A percentile compares a stretch with the other conserved stretches of the same genome.
phyloP scores from a whole-genome alignment of 1,284 basidiomycete species.

The Wolfiporia cocos region DNA sequence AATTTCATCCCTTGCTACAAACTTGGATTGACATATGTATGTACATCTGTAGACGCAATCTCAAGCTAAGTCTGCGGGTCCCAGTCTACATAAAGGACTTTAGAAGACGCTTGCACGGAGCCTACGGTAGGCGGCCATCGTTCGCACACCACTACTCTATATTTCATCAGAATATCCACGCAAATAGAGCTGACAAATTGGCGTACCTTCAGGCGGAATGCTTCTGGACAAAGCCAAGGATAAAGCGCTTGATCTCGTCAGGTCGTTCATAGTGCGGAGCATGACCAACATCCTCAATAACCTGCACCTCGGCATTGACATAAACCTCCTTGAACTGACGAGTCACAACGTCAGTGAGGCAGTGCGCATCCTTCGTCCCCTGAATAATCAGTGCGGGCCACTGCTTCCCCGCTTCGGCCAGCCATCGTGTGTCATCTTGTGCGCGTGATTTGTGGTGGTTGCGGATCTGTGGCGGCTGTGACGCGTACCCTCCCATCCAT shows the following conservation, averaged over 20 bases:
- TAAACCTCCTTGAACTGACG: constrained; percentile 21
- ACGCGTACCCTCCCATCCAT: constrained; percentile 29
- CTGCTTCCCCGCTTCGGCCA: constrained; percentile 19
- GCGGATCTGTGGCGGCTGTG: constrained; percentile 28
- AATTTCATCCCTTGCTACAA: too few species aligned
- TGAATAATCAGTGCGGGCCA: constrained; percentile 29
- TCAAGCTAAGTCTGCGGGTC: too few species aligned
- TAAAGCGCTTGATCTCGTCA: constrained; percentile 6
- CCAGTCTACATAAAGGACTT: too few species aligned
- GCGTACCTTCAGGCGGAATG: too few species aligned
- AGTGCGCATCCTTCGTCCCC: constrained; percentile 27
- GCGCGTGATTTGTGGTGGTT: constrained; percentile 22
- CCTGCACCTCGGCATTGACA: constrained; percentile 19
- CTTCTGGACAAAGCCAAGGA: constrained; percentile 1
- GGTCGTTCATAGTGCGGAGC: constrained; percentile 17
- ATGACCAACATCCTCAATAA: constrained; percentile 27
- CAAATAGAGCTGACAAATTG: too few species aligned
- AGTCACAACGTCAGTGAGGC: constrained; percentile 15
- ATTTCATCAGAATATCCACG: too few species aligned
- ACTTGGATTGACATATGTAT: too few species aligned
- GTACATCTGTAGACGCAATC: too few species aligned
- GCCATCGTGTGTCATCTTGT: constrained; percentile 29
- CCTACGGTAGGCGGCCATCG: too few species aligned
- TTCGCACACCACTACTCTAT: too few species aligned
- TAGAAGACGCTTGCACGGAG: too few species aligned